Evolutionary conservation across 306 rosid genomes (phyloP).

Genomic region (Quercus rubra): DNA sequence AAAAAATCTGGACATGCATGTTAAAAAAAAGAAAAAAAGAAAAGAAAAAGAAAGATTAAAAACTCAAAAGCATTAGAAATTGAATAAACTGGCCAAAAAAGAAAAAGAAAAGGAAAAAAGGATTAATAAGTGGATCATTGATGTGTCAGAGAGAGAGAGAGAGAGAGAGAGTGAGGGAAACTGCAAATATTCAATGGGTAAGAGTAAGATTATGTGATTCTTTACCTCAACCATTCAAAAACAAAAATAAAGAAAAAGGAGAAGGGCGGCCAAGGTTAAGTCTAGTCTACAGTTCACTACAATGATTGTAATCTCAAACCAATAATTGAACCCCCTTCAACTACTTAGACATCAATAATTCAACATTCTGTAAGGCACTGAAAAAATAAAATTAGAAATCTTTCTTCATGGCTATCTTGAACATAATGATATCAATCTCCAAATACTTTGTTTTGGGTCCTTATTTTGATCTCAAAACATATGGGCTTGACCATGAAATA

Average conservation of each 20-base stretch:
- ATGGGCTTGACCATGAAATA: neutral
- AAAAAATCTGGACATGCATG: neutral
- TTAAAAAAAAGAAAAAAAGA: neutral
- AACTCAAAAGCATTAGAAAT: neutral
- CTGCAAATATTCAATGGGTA: neutral
- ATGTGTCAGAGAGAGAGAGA: neutral
- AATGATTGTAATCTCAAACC: slow-evolving; percentile 57
- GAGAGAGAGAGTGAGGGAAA: neutral
- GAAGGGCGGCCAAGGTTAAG: slow-evolving; percentile 42
- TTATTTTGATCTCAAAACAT: neutral
- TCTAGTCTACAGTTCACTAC: slow-evolving; percentile 51
- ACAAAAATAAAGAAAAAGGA: slow-evolving; percentile 13
- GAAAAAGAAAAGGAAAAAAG: neutral
- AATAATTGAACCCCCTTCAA: slow-evolving; percentile 59
- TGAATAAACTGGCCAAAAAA: neutral
- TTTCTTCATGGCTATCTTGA: neutral
- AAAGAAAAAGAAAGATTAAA: neutral
- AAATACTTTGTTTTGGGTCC: neutral
- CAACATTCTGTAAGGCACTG: slow-evolving; percentile 7
- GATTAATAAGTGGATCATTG: neutral
- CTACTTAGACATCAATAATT: slow-evolving; percentile 48
- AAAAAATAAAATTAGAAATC: neutral
- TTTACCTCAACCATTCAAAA: slow-evolving; percentile 15
- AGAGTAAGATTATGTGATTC: neutral
- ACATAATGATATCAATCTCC: neutral